Evolutionary conservation across 73 alveolate genomes (phyloP).

Genomic region (Diophrys appendiculata): DNA sequence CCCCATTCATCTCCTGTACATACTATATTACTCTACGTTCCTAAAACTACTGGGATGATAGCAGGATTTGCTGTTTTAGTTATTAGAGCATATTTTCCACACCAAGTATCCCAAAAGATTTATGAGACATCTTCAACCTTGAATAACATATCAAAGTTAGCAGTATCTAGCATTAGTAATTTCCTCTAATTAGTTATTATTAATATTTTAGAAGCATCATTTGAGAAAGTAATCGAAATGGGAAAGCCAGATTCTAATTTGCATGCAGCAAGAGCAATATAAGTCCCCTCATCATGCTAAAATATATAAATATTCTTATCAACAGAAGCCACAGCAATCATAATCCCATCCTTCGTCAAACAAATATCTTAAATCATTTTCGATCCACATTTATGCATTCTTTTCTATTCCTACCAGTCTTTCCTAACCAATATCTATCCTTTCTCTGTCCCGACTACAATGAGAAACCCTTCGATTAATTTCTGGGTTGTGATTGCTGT

Average conservation of each 20-base stretch:
- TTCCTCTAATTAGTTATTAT: slow-evolving; percentile 67
- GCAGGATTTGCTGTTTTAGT: slow-evolving; percentile 33
- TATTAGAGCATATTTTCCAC: slow-evolving; percentile 57
- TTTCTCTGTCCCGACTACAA: slow-evolving; percentile 78
- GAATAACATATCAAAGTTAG: slow-evolving; percentile 29
- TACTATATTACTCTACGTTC: slow-evolving; percentile 57
- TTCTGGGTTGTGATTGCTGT: slow-evolving; percentile 71
- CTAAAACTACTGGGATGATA: slow-evolving; percentile 56
- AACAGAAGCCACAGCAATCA: slow-evolving; percentile 70
- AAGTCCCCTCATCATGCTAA: slow-evolving; percentile 25
- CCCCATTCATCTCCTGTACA: slow-evolving; percentile 86
- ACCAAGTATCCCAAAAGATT: slow-evolving; percentile 54
- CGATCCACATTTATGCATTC: slow-evolving; percentile 76
- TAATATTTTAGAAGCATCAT: slow-evolving; percentile 52
- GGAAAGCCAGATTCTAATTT: slow-evolving; percentile 68
- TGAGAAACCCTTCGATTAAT: slow-evolving; percentile 74
- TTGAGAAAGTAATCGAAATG: slow-evolving; percentile 49
- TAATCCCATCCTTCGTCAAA: slow-evolving; percentile 72
- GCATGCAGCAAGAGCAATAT: slow-evolving; percentile 12
- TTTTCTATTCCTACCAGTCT: slow-evolving; percentile 86
- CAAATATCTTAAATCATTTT: slow-evolving; percentile 72
- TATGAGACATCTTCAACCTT: slow-evolving; percentile 51
- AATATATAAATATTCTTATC: slow-evolving; percentile 75
- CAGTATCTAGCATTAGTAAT: slow-evolving; percentile 57
- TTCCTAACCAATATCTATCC: slow-evolving; percentile 80